phyloP scores from a whole-genome alignment of 2,329 filamentous ascomycete species.

The Diaporthe eres region DNA sequence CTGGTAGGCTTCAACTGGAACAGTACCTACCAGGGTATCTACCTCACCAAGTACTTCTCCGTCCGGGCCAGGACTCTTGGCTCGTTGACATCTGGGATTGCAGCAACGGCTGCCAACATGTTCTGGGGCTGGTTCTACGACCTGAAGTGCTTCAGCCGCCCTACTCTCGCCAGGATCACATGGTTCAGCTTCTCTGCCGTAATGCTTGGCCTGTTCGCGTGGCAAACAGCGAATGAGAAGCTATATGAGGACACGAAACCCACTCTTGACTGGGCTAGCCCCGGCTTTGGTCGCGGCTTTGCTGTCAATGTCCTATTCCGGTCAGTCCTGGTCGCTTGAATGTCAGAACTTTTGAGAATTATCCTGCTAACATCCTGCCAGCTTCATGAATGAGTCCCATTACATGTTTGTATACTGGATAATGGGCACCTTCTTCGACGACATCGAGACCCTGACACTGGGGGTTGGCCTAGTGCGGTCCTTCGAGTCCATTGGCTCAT shows the following conservation, averaged over 20 bases:
- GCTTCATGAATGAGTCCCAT: slow-evolving; percentile 65
- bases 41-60: slow-evolving; percentile 66
- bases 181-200: slow-evolving; percentile 57
- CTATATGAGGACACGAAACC: slow-evolving; percentile 57
- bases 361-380: slow-evolving; percentile 33
- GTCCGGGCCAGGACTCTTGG: slow-evolving; percentile 63
- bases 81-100: slow-evolving; percentile 60
- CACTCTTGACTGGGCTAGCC: slow-evolving; percentile 61
- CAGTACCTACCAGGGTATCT: slow-evolving; percentile 64
- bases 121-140: slow-evolving; percentile 67
- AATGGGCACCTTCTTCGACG: slow-evolving; percentile 64
- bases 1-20: slow-evolving; percentile 67
- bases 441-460: slow-evolving; percentile 65
- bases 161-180: slow-evolving; percentile 57
- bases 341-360: too few relatives aligned
- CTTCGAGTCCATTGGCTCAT: slow-evolving; percentile 63
- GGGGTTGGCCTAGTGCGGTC: slow-evolving; percentile 62
- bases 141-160: slow-evolving; percentile 56
- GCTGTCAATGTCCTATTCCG: slow-evolving; percentile 63
- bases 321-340: slow-evolving; percentile 45
- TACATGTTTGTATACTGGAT: slow-evolving; percentile 68
- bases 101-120: slow-evolving; percentile 60
- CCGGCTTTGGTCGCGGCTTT: slow-evolving; percentile 62
- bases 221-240: slow-evolving; percentile 64
- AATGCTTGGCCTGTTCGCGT: slow-evolving; percentile 60